Evolutionary conservation across 345 rosid genomes (phyloP).

Genomic region (Populus pruinosa): DNA sequence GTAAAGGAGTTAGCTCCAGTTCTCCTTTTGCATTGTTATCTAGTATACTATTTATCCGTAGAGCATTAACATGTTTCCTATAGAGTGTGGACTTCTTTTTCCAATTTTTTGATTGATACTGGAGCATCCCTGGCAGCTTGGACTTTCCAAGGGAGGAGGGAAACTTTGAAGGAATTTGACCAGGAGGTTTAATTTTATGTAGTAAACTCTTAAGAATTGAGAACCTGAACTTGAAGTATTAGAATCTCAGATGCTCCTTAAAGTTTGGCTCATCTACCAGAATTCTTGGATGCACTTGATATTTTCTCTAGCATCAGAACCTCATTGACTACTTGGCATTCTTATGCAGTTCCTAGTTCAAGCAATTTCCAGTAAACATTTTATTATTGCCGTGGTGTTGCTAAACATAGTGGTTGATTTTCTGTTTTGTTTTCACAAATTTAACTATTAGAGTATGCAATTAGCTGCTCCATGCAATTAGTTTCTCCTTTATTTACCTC

Average conservation of each 20-base stretch:
- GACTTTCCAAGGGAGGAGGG: neutral
- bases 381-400: neutral
- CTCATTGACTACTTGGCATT: neutral
- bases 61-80: neutral
- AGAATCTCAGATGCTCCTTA: neutral
- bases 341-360: neutral
- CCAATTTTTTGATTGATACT: neutral
- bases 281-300: neutral
- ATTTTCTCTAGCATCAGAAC: neutral
- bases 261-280: neutral
- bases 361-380: neutral
- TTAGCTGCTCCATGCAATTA: neutral
- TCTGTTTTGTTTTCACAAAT: neutral
- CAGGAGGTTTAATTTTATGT: neutral
- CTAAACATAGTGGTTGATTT: neutral
- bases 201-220: neutral
- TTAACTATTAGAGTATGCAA: neutral
- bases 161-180: neutral
- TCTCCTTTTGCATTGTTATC: neutral
- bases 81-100: neutral
- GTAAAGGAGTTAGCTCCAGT: conserved; percentile 40
- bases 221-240: neutral
- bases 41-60: neutral
- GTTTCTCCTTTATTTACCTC: neutral
- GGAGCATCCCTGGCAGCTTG: neutral